Evolutionary conservation across 2,329 filamentous ascomycete genomes (phyloP), one percentile per base, ranked within the genome.

Genomic region (Macrophomina tecta): DNA sequence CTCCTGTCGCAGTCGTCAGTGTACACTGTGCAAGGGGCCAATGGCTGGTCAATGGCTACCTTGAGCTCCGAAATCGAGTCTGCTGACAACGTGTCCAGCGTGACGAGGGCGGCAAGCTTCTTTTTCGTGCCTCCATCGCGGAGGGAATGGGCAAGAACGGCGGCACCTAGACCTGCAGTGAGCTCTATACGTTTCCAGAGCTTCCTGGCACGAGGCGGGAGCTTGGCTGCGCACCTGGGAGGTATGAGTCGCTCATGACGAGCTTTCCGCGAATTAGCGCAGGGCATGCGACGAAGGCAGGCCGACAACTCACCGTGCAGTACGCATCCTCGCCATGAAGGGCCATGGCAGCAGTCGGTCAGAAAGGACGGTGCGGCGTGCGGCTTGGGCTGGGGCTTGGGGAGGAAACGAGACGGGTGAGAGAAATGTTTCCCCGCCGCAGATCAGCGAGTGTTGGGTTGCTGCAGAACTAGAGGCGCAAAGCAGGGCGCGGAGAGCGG

Each of bases 81-180:
- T 64, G 85, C 82, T 40, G 91, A 91, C 60, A 99, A 85, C 18
- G 87, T 89, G 74, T 97, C 93, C 65, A 90, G 85, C 4, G 93
- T 96, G 76, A 96, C 88, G 73, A 98, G 83, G 72, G 91, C 91
- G 68, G 90, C 93, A 73, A 99, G 85, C 82, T 93, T 94, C 82
- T 92, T 95, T 71, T 84, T 89, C 45, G 94, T 92, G 67, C 92
- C 92, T 73, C 89, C 90, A 89, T 99, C 95, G 80, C 92, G 91
- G 67, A 99, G 84, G 40, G 95, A 98, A 82, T 98, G 94, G 69
- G 93, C 94, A 70, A 99, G 89, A 55, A 99, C 94, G 73, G 95
- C 88, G 68, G 94, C 94, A 78, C 95, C 94, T 97, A 72, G 45
- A 32, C 60, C 16, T 28, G 30, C 45, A 53, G 49, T 32, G 16